These are phyloP conservation scores for Kwoniella bestiolae DNA, from an alignment of 768 basidiomycete species.

Conservation along the genomic window DNA sequence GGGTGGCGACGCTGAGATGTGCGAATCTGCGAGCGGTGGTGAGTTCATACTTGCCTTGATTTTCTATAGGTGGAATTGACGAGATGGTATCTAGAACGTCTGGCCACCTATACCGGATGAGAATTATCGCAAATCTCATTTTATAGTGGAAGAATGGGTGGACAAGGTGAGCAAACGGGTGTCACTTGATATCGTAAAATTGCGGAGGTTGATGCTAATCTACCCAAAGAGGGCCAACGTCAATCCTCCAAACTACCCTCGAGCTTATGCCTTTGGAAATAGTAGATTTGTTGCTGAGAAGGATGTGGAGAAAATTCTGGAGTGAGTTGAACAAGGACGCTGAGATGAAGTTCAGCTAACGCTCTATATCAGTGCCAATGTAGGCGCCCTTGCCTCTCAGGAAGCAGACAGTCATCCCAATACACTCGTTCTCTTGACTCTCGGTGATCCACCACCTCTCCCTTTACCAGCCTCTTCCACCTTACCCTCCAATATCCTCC, in stretches of 20 bases:
- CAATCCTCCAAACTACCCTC: slow-evolving; percentile 49
- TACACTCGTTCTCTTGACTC: slow-evolving; percentile 50
- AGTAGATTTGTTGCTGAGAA: slow-evolving; percentile 49
- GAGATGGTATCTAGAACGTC: slow-evolving; percentile 37
- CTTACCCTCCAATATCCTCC: slow-evolving; percentile 50
- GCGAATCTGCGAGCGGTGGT: slow-evolving; percentile 54
- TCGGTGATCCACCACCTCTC: slow-evolving; percentile 44
- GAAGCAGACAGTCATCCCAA: slow-evolving; percentile 50
- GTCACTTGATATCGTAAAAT: too few species aligned
- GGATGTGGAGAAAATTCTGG: slow-evolving; percentile 50
- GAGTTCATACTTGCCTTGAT: slow-evolving; percentile 24
- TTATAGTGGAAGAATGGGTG: slow-evolving; percentile 55
- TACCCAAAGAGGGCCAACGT: slow-evolving; percentile 45
- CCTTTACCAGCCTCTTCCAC: slow-evolving; percentile 47
- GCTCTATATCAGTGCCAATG: slow-evolving; percentile 44
- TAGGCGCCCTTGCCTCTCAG: slow-evolving; percentile 50
- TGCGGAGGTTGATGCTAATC: too few species aligned
- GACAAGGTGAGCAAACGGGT: slow-evolving; percentile 50
- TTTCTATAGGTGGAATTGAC: neutral
- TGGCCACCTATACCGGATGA: slow-evolving; percentile 55
- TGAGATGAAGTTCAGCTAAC: neutral
- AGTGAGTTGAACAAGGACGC: slow-evolving; percentile 34
- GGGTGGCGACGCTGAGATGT: slow-evolving; percentile 52
- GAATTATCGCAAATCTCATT: slow-evolving; percentile 55
- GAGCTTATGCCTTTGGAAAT: slow-evolving; percentile 52